Evolutionary conservation across 352 stramenopile species (phyloP), one percentile per base, ranked within the genome.

Genomic region (Globisporangium polare): DNA sequence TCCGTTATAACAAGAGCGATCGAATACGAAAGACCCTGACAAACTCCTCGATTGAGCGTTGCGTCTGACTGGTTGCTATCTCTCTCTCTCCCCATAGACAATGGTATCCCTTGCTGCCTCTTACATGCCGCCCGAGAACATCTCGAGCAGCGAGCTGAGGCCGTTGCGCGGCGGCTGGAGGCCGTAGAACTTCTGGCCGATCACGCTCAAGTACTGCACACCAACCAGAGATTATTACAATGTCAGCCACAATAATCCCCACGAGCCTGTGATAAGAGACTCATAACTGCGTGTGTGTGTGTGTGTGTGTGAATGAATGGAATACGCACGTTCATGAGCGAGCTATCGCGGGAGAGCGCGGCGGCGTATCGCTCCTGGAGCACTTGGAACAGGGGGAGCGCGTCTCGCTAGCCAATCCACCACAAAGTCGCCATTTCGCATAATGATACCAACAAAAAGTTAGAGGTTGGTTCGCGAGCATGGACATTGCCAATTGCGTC

Each of bases 181-280:
- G 17, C 84, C 84, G 56, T 92, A 95, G 57, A 92, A 95, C 71
- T 92, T 93, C 62, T 93, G 82, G 1, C 81, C 86, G 55, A 95
- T 93, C 53, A 86, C 73, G 57, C 75, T 88, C 72, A 95, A 66
- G 75, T 93, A 95, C 86, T 95, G 60, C 39, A 60, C 12, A 64
- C 18, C 63, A 63, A 47, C 27, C 46, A 53, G 45, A 6, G 46
- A 53, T 37, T 10, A 35, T 35, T 5, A 22, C 5, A 27, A 33
- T 52, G 56, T 69, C n/a, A 47, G 18, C 24, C 47, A 33, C n/a
- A 29, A 43, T 29, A 29, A 2, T n/a, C 4, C 47, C 26, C 15
- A 10, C 7, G n/a, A 37, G 29, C 46, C 2, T 26, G 15, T 8
- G 43, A 3, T 12, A 27, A 29, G 12, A 29, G 3, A 20, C 31